Evolutionary conservation across 192 early-diverging fungal species (phyloP), one percentile per base, ranked within the genome.

Genomic region (Umbelopsis sp.): DNA sequence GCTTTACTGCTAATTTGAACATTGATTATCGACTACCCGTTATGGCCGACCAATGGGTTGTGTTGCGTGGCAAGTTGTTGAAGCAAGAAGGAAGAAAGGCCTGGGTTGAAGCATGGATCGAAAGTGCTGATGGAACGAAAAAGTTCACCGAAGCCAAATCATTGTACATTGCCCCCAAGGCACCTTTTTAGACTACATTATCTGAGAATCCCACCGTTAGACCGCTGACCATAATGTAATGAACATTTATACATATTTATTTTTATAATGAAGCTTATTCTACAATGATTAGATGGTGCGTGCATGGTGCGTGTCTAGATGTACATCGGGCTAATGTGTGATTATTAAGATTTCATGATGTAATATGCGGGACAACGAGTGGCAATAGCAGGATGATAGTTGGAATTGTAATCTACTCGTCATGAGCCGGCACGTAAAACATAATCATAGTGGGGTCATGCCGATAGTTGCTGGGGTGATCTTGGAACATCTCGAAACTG

Each of bases 1-100:
- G 87, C 1, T 84, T 92, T 61, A 94, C 92, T 8, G 92, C 90
- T 20, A 88, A 89, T 73, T 82, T 94, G 45, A 91, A 91, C 64
- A 73, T 94, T 61, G 87, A 91, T 73, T 94, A 92, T 70, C 88
- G 89, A 58, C 76, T 77, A 18, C 92, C 92, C 23, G 90, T 85
- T 10, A 71, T 77, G 37, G 83, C 89, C 0, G 81, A 89, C 66
- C 88, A 89, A 76, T 81, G 84, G 74, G 68, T 91, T 46, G 74
- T 91, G 21, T 71, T 87, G 16, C 76, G 77, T 18, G 80, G 84
- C 3, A 79, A 84, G 68, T 65, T 92, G 6, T 79, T 79, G 46
- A 81, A 80, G 8, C 16, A 87, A 15, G 90, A 94, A 27, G 88
- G 90, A 20, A 85, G 89, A 61, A 94, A 94, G 80, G 90, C 85